A percentile compares a stretch with the other conserved stretches of the same genome.
Conservation (phyloP, 179 eudicot genomes). For the Beta macrorhiza region DNA sequence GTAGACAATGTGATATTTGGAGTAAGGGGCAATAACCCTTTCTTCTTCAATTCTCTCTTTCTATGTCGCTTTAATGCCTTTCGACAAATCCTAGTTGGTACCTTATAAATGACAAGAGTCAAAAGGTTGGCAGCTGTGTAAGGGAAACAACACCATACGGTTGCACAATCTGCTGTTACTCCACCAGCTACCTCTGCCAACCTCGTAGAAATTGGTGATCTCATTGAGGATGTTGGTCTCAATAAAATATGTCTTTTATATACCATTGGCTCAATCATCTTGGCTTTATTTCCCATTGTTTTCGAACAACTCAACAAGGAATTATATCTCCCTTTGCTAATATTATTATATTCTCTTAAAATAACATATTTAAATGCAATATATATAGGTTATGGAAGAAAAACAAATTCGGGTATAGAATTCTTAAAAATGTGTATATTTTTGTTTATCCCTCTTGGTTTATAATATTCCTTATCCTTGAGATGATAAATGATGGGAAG, state of each 20-base stretch:
- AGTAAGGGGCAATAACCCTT: constrained; percentile 9
- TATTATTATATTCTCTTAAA: too few relatives aligned
- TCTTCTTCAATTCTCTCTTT: background rate
- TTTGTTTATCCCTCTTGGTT: too few relatives aligned
- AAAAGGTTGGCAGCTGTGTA: constrained; percentile 9
- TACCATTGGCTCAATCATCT: background rate
- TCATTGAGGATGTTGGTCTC: background rate
- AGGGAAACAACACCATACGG: constrained; percentile 21
- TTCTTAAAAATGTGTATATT: too few relatives aligned
- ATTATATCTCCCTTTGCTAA: too few relatives aligned
- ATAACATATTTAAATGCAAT: too few relatives aligned
- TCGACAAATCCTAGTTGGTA: constrained; percentile 3
- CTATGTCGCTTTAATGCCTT: constrained; percentile 9
- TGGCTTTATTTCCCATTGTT: background rate
- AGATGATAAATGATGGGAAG: background rate
- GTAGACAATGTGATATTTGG: too few relatives aligned
- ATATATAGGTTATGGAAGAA: too few relatives aligned
- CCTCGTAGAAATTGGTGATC: background rate
- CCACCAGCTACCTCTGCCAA: constrained; percentile 18
- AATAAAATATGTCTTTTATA: background rate
- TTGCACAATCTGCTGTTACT: constrained; percentile 22
- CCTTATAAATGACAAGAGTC: constrained; percentile 11
- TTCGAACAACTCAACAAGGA: too few relatives aligned
- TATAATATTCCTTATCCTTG: background rate
- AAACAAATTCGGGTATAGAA: too few relatives aligned